Evolutionary conservation across 306 rosid species (phyloP), one percentile per base, ranked within the genome.

Genomic region (Rosa persica): DNA sequence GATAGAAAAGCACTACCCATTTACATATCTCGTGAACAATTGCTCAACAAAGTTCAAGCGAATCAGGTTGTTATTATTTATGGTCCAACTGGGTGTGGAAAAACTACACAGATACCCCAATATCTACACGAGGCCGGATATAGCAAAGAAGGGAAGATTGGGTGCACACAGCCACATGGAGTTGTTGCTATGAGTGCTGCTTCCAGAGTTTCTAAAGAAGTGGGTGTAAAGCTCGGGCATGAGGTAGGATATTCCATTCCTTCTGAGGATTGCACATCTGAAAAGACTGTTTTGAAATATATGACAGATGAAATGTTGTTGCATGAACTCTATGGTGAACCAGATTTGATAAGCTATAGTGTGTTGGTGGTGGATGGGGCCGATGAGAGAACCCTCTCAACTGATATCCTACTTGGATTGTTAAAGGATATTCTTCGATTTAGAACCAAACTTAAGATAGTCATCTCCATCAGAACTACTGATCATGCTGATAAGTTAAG

Each of bases 311-410:
- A 97, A 79, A 92, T 92, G 93, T 79, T 94, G 57, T 81, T 94
- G 87, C 85, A 93, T 72, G 94, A 92, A 85, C 88, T 94, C 82
- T 90, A 92, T 80, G 90, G 98, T 15, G 93, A 91, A 73, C 96
- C 96, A 43, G 96, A 90, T 86, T 88, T 94, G 42, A 88, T 87
- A 60, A 81, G 93, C 85, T 94, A 94, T 72, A 92, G 97, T 87
- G 97, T 90, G 80, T 89, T 90, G 82, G 92, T 94, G 96, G 96
- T 94, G 91, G 98, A 92, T 79, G 97, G 90, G 90, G 97, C 96
- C 83, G 94, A 92, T 65, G 97, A 90, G 87, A 92, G 98, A 78
- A 94, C 97, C 62, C 91, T 94, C 78, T 94, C 96, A 77, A 94
- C 98, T 70, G 97, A 94, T 83, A 89, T 94, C 65, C 83, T 94